Conservation (phyloP, 495 filamentous ascomycete species). For the Aspergillus conjunctus region DNA sequence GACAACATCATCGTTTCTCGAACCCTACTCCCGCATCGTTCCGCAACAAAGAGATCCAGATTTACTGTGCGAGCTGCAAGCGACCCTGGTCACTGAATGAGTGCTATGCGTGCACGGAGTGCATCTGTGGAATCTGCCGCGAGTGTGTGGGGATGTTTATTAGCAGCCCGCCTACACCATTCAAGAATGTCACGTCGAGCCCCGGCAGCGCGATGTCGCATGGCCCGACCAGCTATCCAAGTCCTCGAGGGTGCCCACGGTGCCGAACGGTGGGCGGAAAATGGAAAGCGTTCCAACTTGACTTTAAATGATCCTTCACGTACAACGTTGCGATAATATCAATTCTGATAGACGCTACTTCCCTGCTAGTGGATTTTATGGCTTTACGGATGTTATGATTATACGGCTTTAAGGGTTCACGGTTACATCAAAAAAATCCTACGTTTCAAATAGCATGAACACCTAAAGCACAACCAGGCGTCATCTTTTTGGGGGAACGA, state of each 20-base stretch:
- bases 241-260: conserved; percentile 51
- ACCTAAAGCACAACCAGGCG: conserved; percentile 7
- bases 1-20: conserved; percentile 52
- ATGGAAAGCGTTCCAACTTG: conserved; percentile 58
- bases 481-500: conserved; percentile 2
- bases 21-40: conserved; percentile 49
- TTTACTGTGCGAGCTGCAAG: conserved; percentile 85
- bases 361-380: conserved; percentile 18
- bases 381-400: conserved; percentile 46
- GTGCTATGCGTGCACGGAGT: conserved; percentile 90
- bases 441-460: conserved; percentile 23
- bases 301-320: conserved; percentile 44
- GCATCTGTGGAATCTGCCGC: conserved; percentile 86
- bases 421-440: conserved; percentile 22
- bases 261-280: conserved; percentile 52
- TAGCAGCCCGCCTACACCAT: conserved; percentile 45
- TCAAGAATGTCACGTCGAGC: conserved; percentile 46
- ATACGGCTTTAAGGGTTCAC: conserved; percentile 32
- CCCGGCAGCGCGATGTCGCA: conserved; percentile 40
- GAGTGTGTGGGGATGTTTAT: conserved; percentile 82
- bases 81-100: conserved; percentile 71
- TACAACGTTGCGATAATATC: neutral
- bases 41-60: conserved; percentile 65
- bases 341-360: neutral
- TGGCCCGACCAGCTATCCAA: conserved; percentile 46